Percentiles rank a stretch among this genome's conserved stretches.
phyloP scores from a whole-genome alignment of 257 asterid species.

The Plantago major region DNA sequence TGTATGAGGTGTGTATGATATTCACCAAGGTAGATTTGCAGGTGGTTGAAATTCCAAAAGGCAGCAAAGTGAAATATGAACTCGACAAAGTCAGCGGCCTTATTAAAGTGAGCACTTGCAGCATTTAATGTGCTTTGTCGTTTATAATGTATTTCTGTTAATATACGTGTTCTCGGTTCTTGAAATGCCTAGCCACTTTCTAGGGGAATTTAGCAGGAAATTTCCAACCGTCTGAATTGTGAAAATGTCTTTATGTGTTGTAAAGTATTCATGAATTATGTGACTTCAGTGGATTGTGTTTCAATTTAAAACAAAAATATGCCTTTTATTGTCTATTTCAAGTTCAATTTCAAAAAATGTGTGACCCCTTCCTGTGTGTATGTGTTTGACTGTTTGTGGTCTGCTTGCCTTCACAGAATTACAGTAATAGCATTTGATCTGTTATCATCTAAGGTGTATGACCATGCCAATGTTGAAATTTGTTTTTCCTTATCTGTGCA shows the following conservation, averaged over 20 bases:
- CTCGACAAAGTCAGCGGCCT: conserved; percentile 90
- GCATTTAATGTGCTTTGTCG: neutral
- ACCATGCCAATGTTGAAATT: too few relatives aligned
- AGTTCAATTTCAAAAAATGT: neutral
- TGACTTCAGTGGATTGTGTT: neutral
- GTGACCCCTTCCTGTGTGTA: neutral
- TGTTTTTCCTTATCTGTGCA: too few relatives aligned
- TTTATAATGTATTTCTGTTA: neutral
- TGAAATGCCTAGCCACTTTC: neutral
- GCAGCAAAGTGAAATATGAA: conserved; percentile 92
- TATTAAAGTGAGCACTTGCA: conserved; percentile 51
- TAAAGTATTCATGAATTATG: neutral
- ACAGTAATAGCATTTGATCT: too few relatives aligned
- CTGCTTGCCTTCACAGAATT: too few relatives aligned
- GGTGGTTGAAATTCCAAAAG: conserved; percentile 90
- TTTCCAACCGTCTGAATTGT: neutral
- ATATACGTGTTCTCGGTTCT: neutral
- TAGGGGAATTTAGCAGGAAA: neutral
- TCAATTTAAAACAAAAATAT: neutral
- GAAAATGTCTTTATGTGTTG: neutral
- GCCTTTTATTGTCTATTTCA: neutral
- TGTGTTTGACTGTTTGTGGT: too few relatives aligned
- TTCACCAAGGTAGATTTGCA: conserved; percentile 26
- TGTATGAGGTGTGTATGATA: neutral
- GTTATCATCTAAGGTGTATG: too few relatives aligned